A percentile compares a stretch with the other conserved stretches of the same genome.
Conservation (phyloP, 805 yeast genomes). For the Dipodascopsis tothii region DNA sequence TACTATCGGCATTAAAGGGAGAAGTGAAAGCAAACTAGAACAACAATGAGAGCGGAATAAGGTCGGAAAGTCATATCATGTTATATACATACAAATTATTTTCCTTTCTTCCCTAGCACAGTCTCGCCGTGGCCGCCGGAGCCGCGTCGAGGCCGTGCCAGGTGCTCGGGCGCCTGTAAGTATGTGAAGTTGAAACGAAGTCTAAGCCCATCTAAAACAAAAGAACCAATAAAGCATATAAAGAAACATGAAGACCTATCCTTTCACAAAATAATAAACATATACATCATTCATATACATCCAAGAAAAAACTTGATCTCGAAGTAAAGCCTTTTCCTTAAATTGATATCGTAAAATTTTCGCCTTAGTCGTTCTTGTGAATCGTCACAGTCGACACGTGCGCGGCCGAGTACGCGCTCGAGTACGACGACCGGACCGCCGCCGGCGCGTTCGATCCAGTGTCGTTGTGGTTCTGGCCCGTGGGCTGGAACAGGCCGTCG, state of each 20-base stretch:
- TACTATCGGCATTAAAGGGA: too few species aligned
- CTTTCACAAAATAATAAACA: not conserved
- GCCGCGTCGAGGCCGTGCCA: too few species aligned
- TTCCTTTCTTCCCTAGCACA: too few species aligned
- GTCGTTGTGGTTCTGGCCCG: conserved; percentile 71
- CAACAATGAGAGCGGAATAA: not conserved
- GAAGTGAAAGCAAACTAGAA: not conserved
- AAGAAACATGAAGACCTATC: not conserved
- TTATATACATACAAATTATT: not conserved
- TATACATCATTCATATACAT: not conserved
- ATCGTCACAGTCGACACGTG: conserved; percentile 7
- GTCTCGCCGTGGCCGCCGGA: too few species aligned
- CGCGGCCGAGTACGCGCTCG: conserved; percentile 17
- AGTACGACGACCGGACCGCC: conserved; percentile 39
- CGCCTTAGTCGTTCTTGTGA: not conserved
- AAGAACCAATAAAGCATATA: not conserved
- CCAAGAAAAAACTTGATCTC: not conserved
- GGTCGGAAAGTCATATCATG: not conserved
- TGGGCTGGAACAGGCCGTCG: conserved; percentile 82
- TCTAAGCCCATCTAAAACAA: not conserved
- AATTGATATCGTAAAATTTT: not conserved
- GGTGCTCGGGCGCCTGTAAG: too few species aligned
- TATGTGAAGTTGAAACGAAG: not conserved
- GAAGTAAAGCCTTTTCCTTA: not conserved
- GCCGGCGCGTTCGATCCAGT: conserved; percentile 52